Conservation (phyloP, 2,329 filamentous ascomycete genomes). For the Colletotrichum tropicale region DNA sequence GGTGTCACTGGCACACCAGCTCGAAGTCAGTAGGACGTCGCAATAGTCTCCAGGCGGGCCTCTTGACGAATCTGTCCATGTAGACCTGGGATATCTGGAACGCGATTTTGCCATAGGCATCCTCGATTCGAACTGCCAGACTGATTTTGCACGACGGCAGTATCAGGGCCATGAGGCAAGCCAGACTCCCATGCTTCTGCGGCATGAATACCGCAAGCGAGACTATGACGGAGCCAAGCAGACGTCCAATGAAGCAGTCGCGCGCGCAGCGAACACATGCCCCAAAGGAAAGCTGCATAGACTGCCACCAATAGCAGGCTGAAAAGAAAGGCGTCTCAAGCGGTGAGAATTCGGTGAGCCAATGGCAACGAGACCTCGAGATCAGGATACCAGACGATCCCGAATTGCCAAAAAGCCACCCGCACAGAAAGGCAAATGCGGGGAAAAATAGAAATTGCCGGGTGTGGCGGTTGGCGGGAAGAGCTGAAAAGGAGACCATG, state of each 20-base stretch:
- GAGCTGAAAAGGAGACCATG: neutral
- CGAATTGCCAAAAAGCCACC: neutral
- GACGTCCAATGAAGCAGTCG: neutral
- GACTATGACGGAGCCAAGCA: neutral
- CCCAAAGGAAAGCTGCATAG: neutral
- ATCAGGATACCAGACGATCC: neutral
- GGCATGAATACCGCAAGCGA: neutral
- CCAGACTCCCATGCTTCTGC: neutral
- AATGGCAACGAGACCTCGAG: neutral
- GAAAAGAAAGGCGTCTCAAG: neutral
- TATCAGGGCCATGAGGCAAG: neutral
- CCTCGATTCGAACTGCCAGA: neutral
- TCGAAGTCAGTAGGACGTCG: conserved; percentile 15
- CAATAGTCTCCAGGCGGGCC: conserved; percentile 1
- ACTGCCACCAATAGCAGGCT: conserved; percentile 2
- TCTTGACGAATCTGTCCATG: neutral
- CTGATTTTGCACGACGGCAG: neutral
- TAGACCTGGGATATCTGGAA: neutral
- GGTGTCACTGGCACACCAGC: conserved; percentile 16
- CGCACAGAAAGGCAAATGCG: neutral
- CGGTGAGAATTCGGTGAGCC: neutral
- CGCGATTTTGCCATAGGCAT: neutral
- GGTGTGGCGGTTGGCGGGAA: neutral
- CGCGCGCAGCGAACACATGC: neutral
- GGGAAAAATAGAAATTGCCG: neutral